phyloP scores from a whole-genome alignment of 169 alveolate species.

The Theileria orientalis region DNA sequence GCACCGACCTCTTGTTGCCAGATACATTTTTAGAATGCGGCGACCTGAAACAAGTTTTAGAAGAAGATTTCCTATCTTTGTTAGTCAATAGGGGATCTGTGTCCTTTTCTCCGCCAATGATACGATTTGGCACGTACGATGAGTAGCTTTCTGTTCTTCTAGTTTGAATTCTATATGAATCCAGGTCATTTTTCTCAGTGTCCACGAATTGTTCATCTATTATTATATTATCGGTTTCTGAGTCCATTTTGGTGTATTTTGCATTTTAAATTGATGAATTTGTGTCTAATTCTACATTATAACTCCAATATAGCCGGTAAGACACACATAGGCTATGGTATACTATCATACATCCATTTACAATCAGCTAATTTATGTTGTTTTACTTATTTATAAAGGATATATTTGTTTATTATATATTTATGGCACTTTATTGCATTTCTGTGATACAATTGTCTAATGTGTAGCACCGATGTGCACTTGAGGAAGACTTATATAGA shows the following conservation, averaged over 20 bases:
- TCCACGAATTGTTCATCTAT: slow-evolving; percentile 12
- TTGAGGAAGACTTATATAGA: not conserved
- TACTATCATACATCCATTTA: not conserved
- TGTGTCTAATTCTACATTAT: not conserved
- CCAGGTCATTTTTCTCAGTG: not conserved
- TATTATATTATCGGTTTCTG: not conserved
- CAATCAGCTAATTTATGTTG: too few relatives aligned
- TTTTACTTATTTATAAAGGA: too few relatives aligned
- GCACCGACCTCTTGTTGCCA: not conserved
- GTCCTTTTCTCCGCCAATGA: slow-evolving; percentile 15
- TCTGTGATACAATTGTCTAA: slow-evolving; percentile 1
- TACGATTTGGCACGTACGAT: slow-evolving; percentile 25
- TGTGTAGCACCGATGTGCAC: slow-evolving; percentile 31
- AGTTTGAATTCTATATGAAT: slow-evolving; percentile 28
- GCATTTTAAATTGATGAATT: not conserved
- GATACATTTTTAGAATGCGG: slow-evolving; percentile 15
- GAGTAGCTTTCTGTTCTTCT: slow-evolving; percentile 36
- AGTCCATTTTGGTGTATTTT: slow-evolving; percentile 15
- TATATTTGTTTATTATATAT: slow-evolving; percentile 1
- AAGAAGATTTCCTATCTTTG: slow-evolving; percentile 15
- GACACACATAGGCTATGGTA: not conserved
- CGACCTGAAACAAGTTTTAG: slow-evolving; percentile 27
- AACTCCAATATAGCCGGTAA: not conserved
- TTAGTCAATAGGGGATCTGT: slow-evolving; percentile 32
- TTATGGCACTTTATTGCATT: slow-evolving; percentile 22